Evolutionary conservation across 108 stramenopile genomes (phyloP).

Genomic region (Stephanodiscus minutulus): DNA sequence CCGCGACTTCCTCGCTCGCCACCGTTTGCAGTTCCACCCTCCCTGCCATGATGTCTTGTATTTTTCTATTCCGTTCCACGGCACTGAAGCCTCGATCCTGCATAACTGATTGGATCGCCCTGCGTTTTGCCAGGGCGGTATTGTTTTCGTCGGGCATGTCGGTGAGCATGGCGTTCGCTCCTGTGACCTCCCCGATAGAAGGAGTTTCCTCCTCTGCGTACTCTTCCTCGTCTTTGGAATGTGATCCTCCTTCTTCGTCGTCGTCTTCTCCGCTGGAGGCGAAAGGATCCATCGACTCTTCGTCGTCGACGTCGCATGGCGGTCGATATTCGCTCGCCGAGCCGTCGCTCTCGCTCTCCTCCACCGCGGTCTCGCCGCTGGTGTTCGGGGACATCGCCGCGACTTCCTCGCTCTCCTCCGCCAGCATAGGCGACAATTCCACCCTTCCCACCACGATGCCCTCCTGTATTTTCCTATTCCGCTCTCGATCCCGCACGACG

Average conservation of each 20-base stretch:
- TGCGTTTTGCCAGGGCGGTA: neutral
- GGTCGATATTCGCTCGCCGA: too few species aligned
- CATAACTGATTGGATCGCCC: neutral
- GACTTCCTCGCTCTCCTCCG: too few species aligned
- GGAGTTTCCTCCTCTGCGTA: neutral
- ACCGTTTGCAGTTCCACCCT: conserved; percentile 57
- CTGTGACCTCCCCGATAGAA: too few species aligned
- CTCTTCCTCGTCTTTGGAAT: conserved; percentile 8
- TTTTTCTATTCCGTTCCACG: neutral
- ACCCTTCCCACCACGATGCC: too few species aligned
- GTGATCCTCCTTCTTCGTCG: conserved; percentile 4
- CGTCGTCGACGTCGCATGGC: neutral
- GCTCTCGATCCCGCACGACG: too few species aligned
- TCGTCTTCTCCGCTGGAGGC: neutral
- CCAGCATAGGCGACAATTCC: too few species aligned
- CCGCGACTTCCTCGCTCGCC: too few species aligned
- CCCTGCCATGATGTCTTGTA: conserved; percentile 8
- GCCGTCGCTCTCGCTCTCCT: conserved; percentile 16
- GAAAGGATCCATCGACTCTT: neutral
- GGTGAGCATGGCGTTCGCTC: neutral
- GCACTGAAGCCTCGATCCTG: neutral
- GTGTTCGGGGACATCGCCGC: too few species aligned
- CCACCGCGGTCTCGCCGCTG: too few species aligned
- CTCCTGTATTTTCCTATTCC: too few species aligned
- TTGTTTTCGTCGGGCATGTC: conserved; percentile 1